These are phyloP conservation scores for Cutaneotrichosporon cavernicola DNA, from an alignment of 1,284 basidiomycete genomes.

Conservation along the genomic window DNA sequence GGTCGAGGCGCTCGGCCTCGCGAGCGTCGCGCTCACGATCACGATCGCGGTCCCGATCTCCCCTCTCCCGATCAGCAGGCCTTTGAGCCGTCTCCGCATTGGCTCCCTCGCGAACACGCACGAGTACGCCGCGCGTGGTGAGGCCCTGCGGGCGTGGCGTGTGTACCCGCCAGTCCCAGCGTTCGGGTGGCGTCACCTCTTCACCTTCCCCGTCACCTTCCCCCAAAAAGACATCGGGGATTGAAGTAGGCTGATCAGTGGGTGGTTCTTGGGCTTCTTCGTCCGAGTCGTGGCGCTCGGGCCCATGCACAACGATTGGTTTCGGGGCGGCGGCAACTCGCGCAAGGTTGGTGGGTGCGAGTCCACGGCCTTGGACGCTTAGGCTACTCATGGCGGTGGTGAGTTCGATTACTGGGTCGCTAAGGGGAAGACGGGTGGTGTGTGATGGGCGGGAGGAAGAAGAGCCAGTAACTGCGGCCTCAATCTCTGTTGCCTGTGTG, in stretches of 20 bases:
- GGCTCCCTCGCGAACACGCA: constrained; percentile 15
- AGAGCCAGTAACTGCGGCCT: constrained; percentile 22
- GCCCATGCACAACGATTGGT: constrained; percentile 15
- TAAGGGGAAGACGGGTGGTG: background rate
- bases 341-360: constrained; percentile 22
- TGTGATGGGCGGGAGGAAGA: constrained; percentile 15
- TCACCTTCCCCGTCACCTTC: too few species aligned
- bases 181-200: background rate
- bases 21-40: constrained; percentile 13
- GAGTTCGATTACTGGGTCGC: background rate
- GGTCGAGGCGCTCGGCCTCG: constrained; percentile 17
- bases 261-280: background rate
- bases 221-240: background rate
- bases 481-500: constrained; percentile 35
- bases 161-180: constrained; percentile 8
- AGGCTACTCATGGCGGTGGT: background rate
- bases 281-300: background rate
- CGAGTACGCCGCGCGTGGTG: constrained; percentile 21
- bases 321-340: constrained; percentile 15
- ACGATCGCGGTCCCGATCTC: background rate
- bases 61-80: background rate
- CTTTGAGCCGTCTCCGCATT: background rate
- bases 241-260: background rate
- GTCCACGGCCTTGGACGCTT: background rate
- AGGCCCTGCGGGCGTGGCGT: constrained; percentile 7